phyloP scores from a whole-genome alignment of 148 eudicot genomes.

The Limonium bicolor region DNA sequence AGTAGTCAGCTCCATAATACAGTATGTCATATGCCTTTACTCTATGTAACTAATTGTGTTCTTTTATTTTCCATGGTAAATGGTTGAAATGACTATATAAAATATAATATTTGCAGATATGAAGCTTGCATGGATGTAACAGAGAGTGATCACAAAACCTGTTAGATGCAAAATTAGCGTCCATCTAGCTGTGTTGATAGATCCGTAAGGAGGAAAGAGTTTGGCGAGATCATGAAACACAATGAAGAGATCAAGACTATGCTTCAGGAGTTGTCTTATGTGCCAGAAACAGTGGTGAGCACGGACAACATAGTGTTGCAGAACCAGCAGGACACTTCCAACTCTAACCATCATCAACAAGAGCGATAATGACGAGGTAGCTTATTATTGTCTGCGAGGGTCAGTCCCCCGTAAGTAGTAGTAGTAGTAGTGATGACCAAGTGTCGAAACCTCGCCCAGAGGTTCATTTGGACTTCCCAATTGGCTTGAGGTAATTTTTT shows the following conservation, averaged over 20 bases:
- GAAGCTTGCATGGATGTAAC: conserved; percentile 95
- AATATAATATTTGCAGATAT: conserved; percentile 28
- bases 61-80: background rate
- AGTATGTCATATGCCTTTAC: conserved; percentile 28
- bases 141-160: conserved; percentile 96
- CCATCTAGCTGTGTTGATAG: conserved; percentile 72
- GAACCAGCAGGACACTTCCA: conserved; percentile 56
- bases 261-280: conserved; percentile 32
- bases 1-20: conserved; percentile 39
- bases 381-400: conserved; percentile 51
- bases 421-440: conserved; percentile 34
- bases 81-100: background rate
- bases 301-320: conserved; percentile 43
- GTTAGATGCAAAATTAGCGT: conserved; percentile 76
- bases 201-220: conserved; percentile 78
- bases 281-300: conserved; percentile 53
- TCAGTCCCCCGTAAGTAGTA: conserved; percentile 28
- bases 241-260: conserved; percentile 29
- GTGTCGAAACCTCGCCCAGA: conserved; percentile 37
- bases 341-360: conserved; percentile 41
- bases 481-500: conserved; percentile 78
- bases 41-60: background rate
- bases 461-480: conserved; percentile 74
- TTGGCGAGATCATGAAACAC: conserved; percentile 45
- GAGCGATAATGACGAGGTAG: conserved; percentile 38